These are phyloP conservation scores for Solanum raphanifolium DNA, from an alignment of 257 asterid species.

Conservation along the genomic window DNA sequence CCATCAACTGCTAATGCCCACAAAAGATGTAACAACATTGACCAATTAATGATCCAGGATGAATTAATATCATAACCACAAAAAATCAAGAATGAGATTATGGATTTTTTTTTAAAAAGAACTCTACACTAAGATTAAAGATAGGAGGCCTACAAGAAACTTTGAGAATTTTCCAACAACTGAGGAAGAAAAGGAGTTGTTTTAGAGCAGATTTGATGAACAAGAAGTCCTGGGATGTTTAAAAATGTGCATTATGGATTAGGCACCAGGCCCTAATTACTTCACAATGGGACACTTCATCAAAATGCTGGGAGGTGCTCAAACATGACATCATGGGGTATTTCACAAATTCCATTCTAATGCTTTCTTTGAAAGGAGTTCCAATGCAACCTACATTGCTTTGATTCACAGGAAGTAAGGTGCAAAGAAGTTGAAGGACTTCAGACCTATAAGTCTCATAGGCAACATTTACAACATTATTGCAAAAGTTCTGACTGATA, in stretches of 20 bases:
- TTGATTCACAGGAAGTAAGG: neutral
- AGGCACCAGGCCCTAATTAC: neutral
- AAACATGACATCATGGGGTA: neutral
- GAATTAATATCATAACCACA: no score
- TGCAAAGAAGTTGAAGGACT: neutral
- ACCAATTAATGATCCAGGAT: no score
- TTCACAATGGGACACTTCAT: neutral
- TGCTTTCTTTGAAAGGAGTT: neutral
- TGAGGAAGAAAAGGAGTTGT: neutral
- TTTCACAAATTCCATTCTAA: neutral
- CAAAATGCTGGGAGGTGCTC: neutral
- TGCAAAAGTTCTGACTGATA: neutral
- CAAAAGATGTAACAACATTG: no score
- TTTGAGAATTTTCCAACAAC: neutral
- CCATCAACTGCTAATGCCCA: no score
- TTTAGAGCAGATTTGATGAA: neutral
- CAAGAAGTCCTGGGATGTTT: neutral
- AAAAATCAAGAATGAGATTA: no score
- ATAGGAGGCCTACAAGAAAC: neutral
- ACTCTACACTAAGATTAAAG: neutral
- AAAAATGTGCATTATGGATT: neutral
- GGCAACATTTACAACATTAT: neutral
- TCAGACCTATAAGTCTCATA: neutral
- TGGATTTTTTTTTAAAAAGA: neutral
- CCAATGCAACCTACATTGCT: neutral